Conservation (phyloP, 768 basidiomycete species). For the Lentinula guzmanii region DNA sequence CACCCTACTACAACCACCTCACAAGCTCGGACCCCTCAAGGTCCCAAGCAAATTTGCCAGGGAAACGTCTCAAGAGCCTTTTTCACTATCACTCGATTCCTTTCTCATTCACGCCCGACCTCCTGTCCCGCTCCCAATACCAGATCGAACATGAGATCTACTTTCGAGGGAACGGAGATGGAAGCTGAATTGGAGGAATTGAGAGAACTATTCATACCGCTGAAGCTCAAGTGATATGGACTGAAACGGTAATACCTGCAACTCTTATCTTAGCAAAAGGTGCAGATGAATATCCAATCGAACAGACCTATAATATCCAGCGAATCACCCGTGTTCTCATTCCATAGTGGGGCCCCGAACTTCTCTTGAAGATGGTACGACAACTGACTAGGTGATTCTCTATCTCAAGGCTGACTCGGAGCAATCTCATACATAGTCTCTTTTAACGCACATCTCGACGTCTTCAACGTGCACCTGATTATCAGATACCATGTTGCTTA, state of each 20-base stretch:
- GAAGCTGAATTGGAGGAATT: slow-evolving; percentile 1
- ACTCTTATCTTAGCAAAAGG: background rate
- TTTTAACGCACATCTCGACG: background rate
- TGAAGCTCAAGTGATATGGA: background rate
- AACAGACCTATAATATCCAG: slow-evolving; percentile 40
- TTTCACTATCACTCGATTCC: background rate
- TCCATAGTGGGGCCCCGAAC: slow-evolving; percentile 21
- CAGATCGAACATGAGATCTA: slow-evolving; percentile 54
- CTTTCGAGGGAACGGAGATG: slow-evolving; percentile 41
- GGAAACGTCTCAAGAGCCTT: background rate
- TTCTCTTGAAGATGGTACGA: background rate
- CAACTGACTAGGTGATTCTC: background rate
- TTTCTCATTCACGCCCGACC: background rate
- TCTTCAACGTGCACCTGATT: slow-evolving; percentile 5
- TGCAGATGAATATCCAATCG: background rate
- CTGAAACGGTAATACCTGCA: background rate
- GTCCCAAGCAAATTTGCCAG: background rate
- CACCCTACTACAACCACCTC: slow-evolving; percentile 57
- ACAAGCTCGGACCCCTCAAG: slow-evolving; percentile 26
- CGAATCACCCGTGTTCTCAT: slow-evolving; percentile 27
- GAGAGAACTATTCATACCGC: background rate
- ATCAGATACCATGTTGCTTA: background rate
- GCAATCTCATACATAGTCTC: slow-evolving; percentile 7
- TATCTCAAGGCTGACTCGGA: slow-evolving; percentile 14
- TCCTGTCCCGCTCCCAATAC: slow-evolving; percentile 18